These are phyloP conservation scores for Prosopis cineraria DNA, from an alignment of 306 rosid genomes.

Conservation along the genomic window DNA sequence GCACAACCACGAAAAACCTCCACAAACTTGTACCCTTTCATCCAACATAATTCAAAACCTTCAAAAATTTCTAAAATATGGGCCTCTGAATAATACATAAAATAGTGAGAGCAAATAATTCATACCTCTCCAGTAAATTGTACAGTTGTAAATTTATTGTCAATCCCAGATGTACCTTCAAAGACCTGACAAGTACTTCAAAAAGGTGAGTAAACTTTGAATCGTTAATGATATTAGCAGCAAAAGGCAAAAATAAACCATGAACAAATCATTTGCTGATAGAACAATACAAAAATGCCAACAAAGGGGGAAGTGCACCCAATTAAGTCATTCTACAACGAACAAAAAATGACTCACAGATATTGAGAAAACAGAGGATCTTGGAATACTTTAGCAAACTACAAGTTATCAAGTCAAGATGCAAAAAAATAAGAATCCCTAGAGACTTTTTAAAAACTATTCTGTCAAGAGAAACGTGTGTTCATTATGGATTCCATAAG, in stretches of 20 bases:
- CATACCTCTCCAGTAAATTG: conserved; percentile 99
- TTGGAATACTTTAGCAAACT: conserved; percentile 21
- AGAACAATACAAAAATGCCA: conserved; percentile 13
- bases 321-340: neutral
- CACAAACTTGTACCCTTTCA: too few species aligned
- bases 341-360: conserved; percentile 28
- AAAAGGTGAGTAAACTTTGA: conserved; percentile 19
- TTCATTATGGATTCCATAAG: conserved; percentile 2
- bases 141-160: conserved; percentile 95
- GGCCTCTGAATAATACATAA: conserved; percentile 1
- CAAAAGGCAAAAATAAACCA: conserved; percentile 16
- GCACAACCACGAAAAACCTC: too few species aligned
- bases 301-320: conserved; percentile 7
- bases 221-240: neutral
- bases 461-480: neutral
- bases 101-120: conserved; percentile 32
- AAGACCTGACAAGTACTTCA: conserved; percentile 64
- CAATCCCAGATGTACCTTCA: conserved; percentile 99
- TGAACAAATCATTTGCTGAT: conserved; percentile 8
- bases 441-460: neutral
- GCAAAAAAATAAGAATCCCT: neutral
- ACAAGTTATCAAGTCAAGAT: conserved; percentile 23
- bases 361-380: neutral
- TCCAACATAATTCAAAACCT: too few species aligned
- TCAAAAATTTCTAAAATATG: too few species aligned